Evolutionary conservation across 1,284 basidiomycete species (phyloP).

Genomic region (Leccinum subrobustum): DNA sequence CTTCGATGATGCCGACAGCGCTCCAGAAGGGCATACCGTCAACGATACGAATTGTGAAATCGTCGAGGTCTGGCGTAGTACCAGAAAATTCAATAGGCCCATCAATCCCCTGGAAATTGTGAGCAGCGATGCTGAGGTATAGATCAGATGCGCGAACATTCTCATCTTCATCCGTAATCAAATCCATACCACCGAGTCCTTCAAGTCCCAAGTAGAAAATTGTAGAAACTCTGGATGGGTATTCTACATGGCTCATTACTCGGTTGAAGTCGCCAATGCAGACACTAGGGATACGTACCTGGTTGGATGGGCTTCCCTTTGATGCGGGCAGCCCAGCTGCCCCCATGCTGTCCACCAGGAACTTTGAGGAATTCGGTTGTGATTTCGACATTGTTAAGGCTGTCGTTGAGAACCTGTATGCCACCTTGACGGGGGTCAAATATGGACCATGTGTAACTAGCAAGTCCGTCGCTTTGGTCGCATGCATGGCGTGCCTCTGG

Average conservation of each 20-base stretch:
- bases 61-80: constrained; percentile 73
- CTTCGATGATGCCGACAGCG: neutral
- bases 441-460: constrained; percentile 83
- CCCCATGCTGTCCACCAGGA: constrained; percentile 74
- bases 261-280: neutral
- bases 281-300: constrained; percentile 42
- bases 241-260: constrained; percentile 34
- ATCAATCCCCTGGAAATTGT: constrained; percentile 60
- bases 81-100: constrained; percentile 71
- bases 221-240: constrained; percentile 65
- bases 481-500: constrained; percentile 85
- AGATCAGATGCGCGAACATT: constrained; percentile 50
- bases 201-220: constrained; percentile 88
- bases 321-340: constrained; percentile 88
- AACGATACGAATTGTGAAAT: constrained; percentile 78
- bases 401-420: constrained; percentile 81
- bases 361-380: constrained; percentile 86
- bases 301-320: constrained; percentile 77
- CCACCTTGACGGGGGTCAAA: constrained; percentile 87
- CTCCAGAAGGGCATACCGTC: constrained; percentile 54
- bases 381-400: constrained; percentile 79
- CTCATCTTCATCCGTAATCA: constrained; percentile 74
- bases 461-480: constrained; percentile 81
- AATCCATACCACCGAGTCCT: constrained; percentile 76
- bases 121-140: constrained; percentile 4